Base-by-base conservation (phyloP, 2,329 filamentous ascomycete species). In the Cladosporium sp. region DNA sequence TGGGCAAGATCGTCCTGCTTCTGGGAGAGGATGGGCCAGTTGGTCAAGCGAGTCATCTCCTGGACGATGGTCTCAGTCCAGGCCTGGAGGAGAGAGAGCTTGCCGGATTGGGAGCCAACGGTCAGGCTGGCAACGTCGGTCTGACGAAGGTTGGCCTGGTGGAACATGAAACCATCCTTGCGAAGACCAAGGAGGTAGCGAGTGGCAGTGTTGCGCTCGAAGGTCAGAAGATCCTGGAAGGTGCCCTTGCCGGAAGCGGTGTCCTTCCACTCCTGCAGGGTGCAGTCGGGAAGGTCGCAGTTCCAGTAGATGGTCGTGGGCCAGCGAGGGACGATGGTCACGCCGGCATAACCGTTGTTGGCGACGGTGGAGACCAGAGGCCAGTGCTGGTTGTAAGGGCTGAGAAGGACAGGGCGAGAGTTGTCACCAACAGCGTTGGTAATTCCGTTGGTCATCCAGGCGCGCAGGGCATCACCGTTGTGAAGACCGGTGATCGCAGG, bases 241-340 rank as follows among this genome's bases (percentile, higher is more conserved):
- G 66, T 69, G 5, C 80, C 79, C 16, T 64, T 68, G 36, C 78
- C 78, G 20, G 63, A 73, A 3, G 79, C 80, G 1, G 80, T 83
- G 48, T 77, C 70, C 43, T 79, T 79, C 80, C 80, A 84, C 61
- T 84, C 80, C 43, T 74, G 65, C 15, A 75, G 60, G 0, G 79
- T 83, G 62, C 80, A 84, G 18, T 65, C 69, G 2, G 78, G 71
- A 13, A 73, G 72, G 59, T 81, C 75, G 62, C 80, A 83, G 67
- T 84, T 82, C 71, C 80, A 84, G 68, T 83, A 84, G 53, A 84
- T 83, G 38, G 77, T 76, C 2, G 78, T 79, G 1, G 80, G 77
- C 75, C 76, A 84, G 40, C 80, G 77, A 6, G 78, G 79, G 60
- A 80, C 76, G 42, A 83, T 72, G 51, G 72, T 72, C 41, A 82